Evolutionary conservation across 257 asterid species (phyloP), one percentile per base, ranked within the genome.

Genomic region (Solanum piurae): DNA sequence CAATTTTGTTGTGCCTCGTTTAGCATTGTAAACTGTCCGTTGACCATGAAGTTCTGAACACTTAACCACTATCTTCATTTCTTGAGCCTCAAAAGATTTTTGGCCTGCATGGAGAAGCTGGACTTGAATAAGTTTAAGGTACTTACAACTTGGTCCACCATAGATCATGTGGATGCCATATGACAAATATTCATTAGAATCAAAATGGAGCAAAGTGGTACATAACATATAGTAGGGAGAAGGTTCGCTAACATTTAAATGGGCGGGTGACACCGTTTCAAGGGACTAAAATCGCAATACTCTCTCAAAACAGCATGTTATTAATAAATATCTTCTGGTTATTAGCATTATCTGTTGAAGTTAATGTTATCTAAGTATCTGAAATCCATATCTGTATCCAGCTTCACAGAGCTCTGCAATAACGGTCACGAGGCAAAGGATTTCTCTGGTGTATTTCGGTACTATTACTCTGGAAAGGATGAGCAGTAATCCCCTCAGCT

Each of bases 361-460:
- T 27, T 38, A 74, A 46, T 77, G 33, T 38, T 40, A 55, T 7
- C 25, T 20, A 11, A 27, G 66, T 84, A 42, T 76, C 60, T 80
- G 36, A 44, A 77, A 40, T 77, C 7, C 62, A 12, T 40, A 40
- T 27, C 66, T 44, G 66, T 64, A 49, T 90, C 91, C 92, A 95
- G 99, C 93, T 97, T 92, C 91, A 87, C 92, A 37, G 90, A 92
- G 90, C 95, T 97, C 29, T 95, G 98, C 89, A 71, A 93, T 9
- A 92, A 87, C 74, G 98, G 96, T 12, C 93, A 92, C 38, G 98
- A 77, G 55, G 88, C 91, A 27, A 87, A 93, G 90, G 99, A 97
- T 87, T 97, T 95, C 88, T 95, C 99, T 5, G 91, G 98, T 55
- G 98, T 94, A 91, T 97, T 95, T 89, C 95, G 94, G 76, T 96